Conservation (phyloP, 1,284 basidiomycete species). For the Limonomyces culmigenus region DNA sequence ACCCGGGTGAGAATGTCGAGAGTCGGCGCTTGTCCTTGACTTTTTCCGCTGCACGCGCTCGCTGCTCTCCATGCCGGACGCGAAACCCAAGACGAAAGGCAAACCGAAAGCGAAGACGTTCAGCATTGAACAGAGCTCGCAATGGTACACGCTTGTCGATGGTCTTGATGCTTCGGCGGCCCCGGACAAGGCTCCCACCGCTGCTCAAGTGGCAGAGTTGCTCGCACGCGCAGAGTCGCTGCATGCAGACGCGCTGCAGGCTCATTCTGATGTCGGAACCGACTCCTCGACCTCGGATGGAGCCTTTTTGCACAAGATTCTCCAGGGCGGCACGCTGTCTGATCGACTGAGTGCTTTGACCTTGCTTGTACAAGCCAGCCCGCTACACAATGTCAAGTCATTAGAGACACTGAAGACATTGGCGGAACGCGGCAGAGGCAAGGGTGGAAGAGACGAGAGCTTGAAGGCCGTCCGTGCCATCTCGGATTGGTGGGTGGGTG, state of each 20-base stretch:
- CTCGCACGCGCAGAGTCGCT: slow-evolving; percentile 31
- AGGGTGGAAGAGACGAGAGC: slow-evolving; percentile 83
- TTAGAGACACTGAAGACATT: slow-evolving; percentile 63
- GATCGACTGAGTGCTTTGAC: slow-evolving; percentile 90
- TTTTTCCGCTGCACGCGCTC: no score
- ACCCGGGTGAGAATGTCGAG: no score
- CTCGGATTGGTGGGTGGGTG: slow-evolving; percentile 94
- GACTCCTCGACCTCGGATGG: slow-evolving; percentile 44
- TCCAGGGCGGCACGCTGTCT: slow-evolving; percentile 79
- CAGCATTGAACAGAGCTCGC: no score
- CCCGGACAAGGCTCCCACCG: slow-evolving; percentile 8
- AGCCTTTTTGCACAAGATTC: slow-evolving; percentile 70
- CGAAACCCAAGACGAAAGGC: no score
- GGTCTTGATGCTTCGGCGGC: no score
- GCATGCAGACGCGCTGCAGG: slow-evolving; percentile 30
- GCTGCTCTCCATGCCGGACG: no score
- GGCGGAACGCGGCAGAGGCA: slow-evolving; percentile 60
- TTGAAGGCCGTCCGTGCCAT: slow-evolving; percentile 82
- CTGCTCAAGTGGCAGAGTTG: slow-evolving; percentile 27
- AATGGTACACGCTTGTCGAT: no score
- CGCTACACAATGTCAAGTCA: slow-evolving; percentile 76
- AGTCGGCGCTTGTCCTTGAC: no score
- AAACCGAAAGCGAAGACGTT: no score
- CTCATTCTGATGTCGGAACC: slow-evolving; percentile 20
- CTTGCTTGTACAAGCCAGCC: slow-evolving; percentile 80